Percentiles rank a stretch among this genome's conserved stretches.
Conservation (phyloP, 2,329 filamentous ascomycete species). For the Colletotrichum sp. region DNA sequence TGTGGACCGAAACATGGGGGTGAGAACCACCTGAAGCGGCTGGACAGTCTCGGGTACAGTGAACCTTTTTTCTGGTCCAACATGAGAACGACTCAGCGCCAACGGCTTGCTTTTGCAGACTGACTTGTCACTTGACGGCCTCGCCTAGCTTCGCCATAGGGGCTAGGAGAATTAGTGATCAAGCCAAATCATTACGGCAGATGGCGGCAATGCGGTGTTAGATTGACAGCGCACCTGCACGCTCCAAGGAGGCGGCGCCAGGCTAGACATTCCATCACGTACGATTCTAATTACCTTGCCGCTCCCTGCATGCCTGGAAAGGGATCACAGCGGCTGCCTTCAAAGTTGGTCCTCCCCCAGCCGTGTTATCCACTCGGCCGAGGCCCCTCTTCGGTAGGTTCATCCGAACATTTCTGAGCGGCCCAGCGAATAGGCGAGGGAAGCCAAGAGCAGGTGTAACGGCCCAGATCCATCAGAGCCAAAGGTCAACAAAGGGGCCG, state of each 20-base stretch:
- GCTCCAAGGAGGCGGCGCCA: not conserved
- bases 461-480: not conserved
- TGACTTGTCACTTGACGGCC: not conserved
- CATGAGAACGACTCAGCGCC: not conserved
- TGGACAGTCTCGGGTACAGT: slow-evolving; percentile 11
- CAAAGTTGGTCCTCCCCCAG: not conserved
- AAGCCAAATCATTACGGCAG: not conserved
- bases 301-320: not conserved
- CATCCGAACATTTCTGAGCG: not conserved
- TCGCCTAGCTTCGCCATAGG: not conserved
- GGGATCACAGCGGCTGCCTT: not conserved
- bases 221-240: not conserved
- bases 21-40: not conserved
- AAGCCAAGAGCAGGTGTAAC: not conserved
- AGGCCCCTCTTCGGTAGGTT: not conserved
- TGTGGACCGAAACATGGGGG: not conserved
- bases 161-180: not conserved
- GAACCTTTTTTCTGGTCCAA: not conserved
- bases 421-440: not conserved
- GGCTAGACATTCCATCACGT: not conserved
- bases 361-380: not conserved
- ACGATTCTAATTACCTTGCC: not conserved
- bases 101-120: not conserved
- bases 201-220: not conserved
- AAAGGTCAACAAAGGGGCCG: not conserved